Evolutionary conservation across 305 asterid genomes (phyloP), one percentile per base, ranked within the genome.

Genomic region (Stenogyne calaminthoides): DNA sequence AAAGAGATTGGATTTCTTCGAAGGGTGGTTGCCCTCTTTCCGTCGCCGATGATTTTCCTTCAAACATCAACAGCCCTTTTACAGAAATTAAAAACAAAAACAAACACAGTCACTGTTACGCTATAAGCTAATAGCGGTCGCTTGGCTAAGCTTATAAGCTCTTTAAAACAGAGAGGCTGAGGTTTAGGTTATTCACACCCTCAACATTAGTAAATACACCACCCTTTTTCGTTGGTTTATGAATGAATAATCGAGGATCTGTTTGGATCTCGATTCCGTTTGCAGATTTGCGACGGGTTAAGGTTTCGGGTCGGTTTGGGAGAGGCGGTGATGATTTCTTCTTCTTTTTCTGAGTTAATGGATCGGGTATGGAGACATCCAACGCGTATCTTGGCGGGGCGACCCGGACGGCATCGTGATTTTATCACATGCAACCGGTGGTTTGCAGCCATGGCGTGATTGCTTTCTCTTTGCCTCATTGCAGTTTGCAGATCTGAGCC

Each of bases 1-100:
- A 61, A 75, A 49, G 81, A n/a, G 47, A 15, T 20, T 64, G 84
- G 69, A 71, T 52, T 80, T 72, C 42, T 70, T 68, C n/a, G n/a
- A 52, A 78, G 85, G 82, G 85, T 69, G 75, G 87, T 82, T 80
- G 65, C 85, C 79, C 71, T 25, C 81, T 85, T 69, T 64, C 80
- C 68, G 74, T 47, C 2, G 72, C 80, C 80, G 8, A 65, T 76
- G 81, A 80, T 44, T 44, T 63, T 65, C 25, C 1, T 9, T 34
- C 14, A 36, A 36, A 46, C 32, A 16, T 2, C 51, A 72, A 72
- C 77, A 72, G 63, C 77, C 77, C 70, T 72, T 72, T 0, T 1
- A 5, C 0, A 1, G n/a, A 57, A 70, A 7, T 20, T 36, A 69
- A 37, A 57, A n/a, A 57, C 7, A 57, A 15, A 15, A 46, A 14